Evolutionary conservation across 202 grass and related monocot genomes (phyloP).

Genomic region (Eragrostis tef): DNA sequence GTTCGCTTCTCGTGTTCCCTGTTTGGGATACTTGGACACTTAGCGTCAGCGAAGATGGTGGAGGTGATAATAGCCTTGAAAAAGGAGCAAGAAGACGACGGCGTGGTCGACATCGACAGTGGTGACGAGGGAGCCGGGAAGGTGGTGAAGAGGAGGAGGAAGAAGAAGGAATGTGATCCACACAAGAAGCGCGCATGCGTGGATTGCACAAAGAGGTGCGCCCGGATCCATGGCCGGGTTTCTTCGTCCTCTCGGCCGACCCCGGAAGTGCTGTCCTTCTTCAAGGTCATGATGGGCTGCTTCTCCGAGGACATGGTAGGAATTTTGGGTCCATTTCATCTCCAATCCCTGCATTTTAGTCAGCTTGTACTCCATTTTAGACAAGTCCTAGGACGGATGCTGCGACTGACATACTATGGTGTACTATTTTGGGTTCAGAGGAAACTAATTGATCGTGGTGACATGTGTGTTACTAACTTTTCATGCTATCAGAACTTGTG

Average conservation of each 20-base stretch:
- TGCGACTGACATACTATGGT: no score
- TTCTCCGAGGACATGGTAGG: constrained; percentile 64
- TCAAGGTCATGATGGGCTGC: constrained; percentile 75
- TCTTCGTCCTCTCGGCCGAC: constrained; percentile 4
- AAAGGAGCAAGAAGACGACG: constrained; percentile 30
- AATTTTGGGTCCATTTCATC: background rate
- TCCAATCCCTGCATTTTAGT: background rate
- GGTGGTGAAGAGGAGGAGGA: constrained; percentile 29
- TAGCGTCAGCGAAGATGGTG: background rate
- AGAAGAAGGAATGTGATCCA: constrained; percentile 35
- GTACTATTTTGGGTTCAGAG: no score
- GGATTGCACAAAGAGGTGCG: constrained; percentile 52
- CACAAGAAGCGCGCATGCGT: constrained; percentile 50
- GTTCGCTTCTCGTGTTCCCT: background rate
- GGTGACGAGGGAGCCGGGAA: background rate
- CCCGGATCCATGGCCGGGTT: constrained; percentile 42
- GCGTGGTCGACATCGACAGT: background rate
- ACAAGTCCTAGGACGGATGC: no score
- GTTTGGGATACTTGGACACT: background rate
- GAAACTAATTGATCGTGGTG: no score
- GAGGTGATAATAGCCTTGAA: constrained; percentile 28
- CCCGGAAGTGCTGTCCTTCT: constrained; percentile 53
- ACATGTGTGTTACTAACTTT: no score
- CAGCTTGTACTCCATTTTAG: background rate
- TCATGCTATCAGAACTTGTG: background rate